These are phyloP conservation scores for Aspergillus ustus DNA, from an alignment of 2,329 filamentous ascomycete genomes.

Conservation along the genomic window DNA sequence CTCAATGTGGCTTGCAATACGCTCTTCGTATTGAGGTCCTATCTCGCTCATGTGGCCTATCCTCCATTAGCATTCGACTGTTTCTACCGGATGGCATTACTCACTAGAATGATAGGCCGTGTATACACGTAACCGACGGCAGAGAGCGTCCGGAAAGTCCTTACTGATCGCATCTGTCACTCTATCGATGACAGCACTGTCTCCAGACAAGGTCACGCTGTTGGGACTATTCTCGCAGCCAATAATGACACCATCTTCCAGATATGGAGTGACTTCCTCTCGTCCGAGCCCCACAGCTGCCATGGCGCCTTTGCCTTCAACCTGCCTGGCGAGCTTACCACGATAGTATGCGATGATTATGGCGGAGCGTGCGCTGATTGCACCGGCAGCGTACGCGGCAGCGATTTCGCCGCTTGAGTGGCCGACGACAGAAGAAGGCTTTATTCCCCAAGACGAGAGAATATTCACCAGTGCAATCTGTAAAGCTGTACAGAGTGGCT, in stretches of 20 bases:
- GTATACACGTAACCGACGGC: constrained; percentile 12
- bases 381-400: constrained; percentile 39
- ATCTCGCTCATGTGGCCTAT: constrained; percentile 14
- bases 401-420: constrained; percentile 45
- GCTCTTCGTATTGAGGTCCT: background rate
- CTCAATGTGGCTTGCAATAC: background rate
- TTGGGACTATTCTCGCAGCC: constrained; percentile 34
- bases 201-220: constrained; percentile 32
- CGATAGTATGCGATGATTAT: constrained; percentile 30
- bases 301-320: constrained; percentile 26
- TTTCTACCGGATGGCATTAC: background rate
- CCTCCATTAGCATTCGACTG: background rate
- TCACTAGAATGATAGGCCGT: background rate
- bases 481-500: constrained; percentile 39
- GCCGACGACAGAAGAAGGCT: constrained; percentile 32
- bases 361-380: constrained; percentile 23
- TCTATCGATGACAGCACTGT: constrained; percentile 6
- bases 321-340: constrained; percentile 18
- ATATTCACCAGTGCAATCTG: constrained; percentile 41
- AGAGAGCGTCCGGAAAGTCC: constrained; percentile 8
- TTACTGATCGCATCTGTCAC: constrained; percentile 11
- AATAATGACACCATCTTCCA: constrained; percentile 24
- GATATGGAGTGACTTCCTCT: constrained; percentile 16
- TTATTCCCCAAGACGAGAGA: constrained; percentile 29
- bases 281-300: constrained; percentile 27